These are phyloP conservation scores for Dioscorea dumetorum DNA, from an alignment of 106 monocot genomes.

Conservation along the genomic window DNA sequence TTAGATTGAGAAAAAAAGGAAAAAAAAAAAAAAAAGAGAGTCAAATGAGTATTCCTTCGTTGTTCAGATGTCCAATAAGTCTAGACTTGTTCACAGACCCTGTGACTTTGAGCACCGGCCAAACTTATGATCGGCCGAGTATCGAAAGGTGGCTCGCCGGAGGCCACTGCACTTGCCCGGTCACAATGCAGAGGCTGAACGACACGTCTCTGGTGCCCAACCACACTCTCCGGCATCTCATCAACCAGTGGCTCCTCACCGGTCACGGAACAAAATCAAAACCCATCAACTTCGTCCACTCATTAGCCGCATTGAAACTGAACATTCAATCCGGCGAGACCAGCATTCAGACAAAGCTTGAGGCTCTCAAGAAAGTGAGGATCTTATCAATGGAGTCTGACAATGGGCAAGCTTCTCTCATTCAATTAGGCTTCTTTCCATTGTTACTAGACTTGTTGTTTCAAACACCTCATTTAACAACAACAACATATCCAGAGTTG, in stretches of 20 bases:
- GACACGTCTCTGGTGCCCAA: conserved; percentile 71
- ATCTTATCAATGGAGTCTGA: conserved; percentile 62
- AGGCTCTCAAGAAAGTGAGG: conserved; percentile 40
- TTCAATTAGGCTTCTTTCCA: conserved; percentile 55
- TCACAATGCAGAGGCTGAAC: conserved; percentile 75
- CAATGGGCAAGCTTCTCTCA: conserved; percentile 37
- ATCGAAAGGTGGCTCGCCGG: conserved; percentile 75
- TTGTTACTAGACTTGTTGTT: conserved; percentile 54
- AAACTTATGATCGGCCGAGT: conserved; percentile 82
- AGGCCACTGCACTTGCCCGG: conserved; percentile 80
- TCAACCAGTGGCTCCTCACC: conserved; percentile 67
- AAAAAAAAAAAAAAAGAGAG: no score
- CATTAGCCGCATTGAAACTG: conserved; percentile 35
- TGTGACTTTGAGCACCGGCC: conserved; percentile 85
- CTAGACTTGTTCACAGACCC: conserved; percentile 90
- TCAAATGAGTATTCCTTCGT: conserved; percentile 60
- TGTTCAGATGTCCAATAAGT: conserved; percentile 89
- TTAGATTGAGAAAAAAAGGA: no score
- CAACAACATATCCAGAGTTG: conserved; percentile 5
- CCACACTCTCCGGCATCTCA: conserved; percentile 76
- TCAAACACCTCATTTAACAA: neutral
- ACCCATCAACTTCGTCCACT: conserved; percentile 7
- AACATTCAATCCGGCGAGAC: conserved; percentile 18
- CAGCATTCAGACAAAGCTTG: conserved; percentile 6
- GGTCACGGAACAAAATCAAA: neutral